Evolutionary conservation across 2,329 filamentous ascomycete species (phyloP).

Genomic region (Beauveria medogensis): DNA sequence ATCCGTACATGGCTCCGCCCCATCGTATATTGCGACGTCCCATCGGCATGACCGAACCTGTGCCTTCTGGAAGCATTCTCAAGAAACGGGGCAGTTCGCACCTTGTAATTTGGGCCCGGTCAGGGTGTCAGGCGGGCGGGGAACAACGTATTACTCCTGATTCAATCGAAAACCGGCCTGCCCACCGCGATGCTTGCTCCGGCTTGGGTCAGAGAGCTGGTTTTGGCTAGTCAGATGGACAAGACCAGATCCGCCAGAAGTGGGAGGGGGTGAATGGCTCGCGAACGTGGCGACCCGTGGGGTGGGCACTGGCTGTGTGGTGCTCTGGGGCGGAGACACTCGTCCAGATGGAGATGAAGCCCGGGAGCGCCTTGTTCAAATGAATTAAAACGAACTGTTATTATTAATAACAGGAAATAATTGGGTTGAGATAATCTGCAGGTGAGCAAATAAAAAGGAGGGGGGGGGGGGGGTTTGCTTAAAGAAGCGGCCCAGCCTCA

Average conservation of each 20-base stretch:
- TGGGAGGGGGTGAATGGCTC: neutral
- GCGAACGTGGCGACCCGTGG: neutral
- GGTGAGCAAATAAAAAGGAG: neutral
- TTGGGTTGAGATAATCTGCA: conserved; percentile 3
- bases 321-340: neutral
- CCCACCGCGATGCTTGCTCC: neutral
- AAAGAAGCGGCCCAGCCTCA: neutral
- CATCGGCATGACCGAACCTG: conserved; percentile 4
- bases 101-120: neutral
- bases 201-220: neutral
- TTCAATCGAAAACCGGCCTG: neutral
- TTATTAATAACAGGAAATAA: neutral
- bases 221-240: neutral
- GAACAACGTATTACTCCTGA: neutral
- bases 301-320: neutral
- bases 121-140: too few relatives aligned
- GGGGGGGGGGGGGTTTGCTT: neutral
- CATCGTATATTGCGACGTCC: neutral
- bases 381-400: neutral
- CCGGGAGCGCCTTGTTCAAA: neutral
- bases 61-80: conserved; percentile 4
- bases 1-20: neutral
- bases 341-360: conserved; percentile 5
- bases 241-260: neutral
- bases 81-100: neutral